Evolutionary conservation across 495 filamentous ascomycete species (phyloP).

Genomic region (Pyrenopolyporus hunteri): DNA sequence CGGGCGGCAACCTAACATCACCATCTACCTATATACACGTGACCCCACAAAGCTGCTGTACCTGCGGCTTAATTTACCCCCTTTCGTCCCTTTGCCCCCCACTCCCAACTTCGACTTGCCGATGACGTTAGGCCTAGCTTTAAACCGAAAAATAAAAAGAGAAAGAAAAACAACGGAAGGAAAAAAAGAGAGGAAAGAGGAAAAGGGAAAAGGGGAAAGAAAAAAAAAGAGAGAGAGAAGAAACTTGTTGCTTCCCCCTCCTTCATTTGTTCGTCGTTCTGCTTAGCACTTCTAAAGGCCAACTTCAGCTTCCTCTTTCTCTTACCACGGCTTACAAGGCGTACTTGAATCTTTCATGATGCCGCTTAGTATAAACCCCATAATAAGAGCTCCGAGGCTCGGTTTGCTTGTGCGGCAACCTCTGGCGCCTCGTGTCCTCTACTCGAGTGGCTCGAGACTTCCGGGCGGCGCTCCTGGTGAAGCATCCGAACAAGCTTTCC

Average conservation of each 20-base stretch:
- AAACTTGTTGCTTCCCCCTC: background rate
- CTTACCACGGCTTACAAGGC: background rate
- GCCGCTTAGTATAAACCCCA: slow-evolving; percentile 33
- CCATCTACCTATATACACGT: too few relatives aligned
- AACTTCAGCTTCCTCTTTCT: background rate
- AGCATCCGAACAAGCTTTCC: slow-evolving; percentile 23
- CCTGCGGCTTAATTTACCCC: background rate
- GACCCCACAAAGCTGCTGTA: background rate
- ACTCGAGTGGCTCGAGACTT: slow-evolving; percentile 27
- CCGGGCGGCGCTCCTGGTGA: slow-evolving; percentile 39
- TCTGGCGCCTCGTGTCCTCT: slow-evolving; percentile 30
- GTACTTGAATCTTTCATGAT: slow-evolving; percentile 12
- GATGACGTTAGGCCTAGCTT: slow-evolving; percentile 29
- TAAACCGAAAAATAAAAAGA: too few relatives aligned
- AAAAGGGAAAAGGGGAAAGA: too few relatives aligned
- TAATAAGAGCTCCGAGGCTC: slow-evolving; percentile 40
- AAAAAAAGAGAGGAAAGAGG: too few relatives aligned
- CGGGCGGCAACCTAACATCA: too few relatives aligned
- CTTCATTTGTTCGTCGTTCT: slow-evolving; percentile 7
- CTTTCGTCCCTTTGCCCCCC: background rate
- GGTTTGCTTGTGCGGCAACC: slow-evolving; percentile 28
- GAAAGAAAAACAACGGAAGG: too few relatives aligned
- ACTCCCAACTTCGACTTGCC: slow-evolving; percentile 20
- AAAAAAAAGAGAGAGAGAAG: background rate
- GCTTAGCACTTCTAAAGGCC: too few relatives aligned